Base-by-base conservation (phyloP, 163 green algal genomes). In the Scenedesmus sp. region DNA sequence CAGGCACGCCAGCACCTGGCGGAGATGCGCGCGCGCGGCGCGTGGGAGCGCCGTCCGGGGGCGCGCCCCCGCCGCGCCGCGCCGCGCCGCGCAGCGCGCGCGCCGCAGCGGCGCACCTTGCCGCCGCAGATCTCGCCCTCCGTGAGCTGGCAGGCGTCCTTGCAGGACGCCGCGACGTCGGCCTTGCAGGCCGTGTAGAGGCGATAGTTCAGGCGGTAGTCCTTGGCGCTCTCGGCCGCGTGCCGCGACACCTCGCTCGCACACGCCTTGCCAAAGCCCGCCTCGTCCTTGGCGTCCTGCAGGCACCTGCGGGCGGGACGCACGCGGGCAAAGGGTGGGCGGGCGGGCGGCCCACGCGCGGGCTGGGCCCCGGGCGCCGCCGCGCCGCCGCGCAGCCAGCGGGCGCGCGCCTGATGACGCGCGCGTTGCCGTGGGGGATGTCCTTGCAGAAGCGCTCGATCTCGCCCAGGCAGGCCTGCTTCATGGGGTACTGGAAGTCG, bases 201-300 rank as follows among this genome's bases (percentile, higher is more conserved):
- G 1, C 94, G 85, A 83, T 87, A 94, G 84, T 97, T 98, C 42
- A 98, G 87, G 44, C 93, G 87, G 80, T 93, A 95, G 83, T 95
- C 91, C 39, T 81, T 72, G 47, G 67, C 70, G 5, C 64, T 77
- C 72, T 87, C 66, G 15, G 79, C 45, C 76, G 91, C 81, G 28
- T 93, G 89, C 4, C 56, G 53, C 53, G 80, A 13, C 18, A 96
- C 83, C 70, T 95, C 87, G 15, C 53, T 24, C 50, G 75, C 69
- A 83, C 92, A 96, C 24, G 82, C 82, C 29, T 82, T 75, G 48
- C 84, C 78, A 63, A 95, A 91, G 63, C 84, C 77, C 4, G 77
- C 62, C 2, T 91, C 64, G 2, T 84, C 66, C 67, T 91, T 78
- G 45, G 92, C 78, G 14, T 87, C 77, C 75, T 87, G 78, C 36